Base-by-base conservation (phyloP, 1,284 basidiomycete species). In the Ceratobasidium sp. region DNA sequence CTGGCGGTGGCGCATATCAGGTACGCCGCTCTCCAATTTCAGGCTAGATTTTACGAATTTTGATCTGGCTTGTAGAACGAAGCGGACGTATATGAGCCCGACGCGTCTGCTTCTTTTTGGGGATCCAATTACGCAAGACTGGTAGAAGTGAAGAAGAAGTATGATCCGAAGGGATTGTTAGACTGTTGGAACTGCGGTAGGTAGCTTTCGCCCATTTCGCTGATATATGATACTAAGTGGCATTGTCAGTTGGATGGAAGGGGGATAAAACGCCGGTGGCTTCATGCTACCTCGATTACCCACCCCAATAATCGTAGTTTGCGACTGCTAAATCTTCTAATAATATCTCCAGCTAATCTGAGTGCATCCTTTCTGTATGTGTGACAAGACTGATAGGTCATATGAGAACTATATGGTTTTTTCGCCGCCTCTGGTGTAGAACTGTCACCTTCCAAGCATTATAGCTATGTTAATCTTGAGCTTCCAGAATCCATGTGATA, bases 111-210 rank as follows among this genome's bases (percentile, higher is more conserved):
- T 6, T 76, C 72, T 15, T 76, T 76, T 33, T 76, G 72, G 72
- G 72, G 72, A 15, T 66, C 72, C 4, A 76, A 76, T 46, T 76
- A 76, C 39, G 28, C 23, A 2, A 23, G 28, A 39, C 39, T 76
- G 33, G 40, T 55, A 12, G 60, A 12, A 20, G 20, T 66, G 4
- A 76, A 76, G 61, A 23, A 76, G 18, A 76, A 76, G 61, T 76
- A 55, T 26, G 72, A 76, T 61, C 72, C 72, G 23, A 23, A n/a
- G 20, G 26, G 44, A 15, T 56, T 76, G 23, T 60, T 76, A 33
- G 72, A 76, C 26, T 76, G 72, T 23, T 76, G 72, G 72, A 61
- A 76, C 56, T 76, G 72, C 53, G 72, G 72, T 76, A 42, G 12
- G 72, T 66, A 18, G 20, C 13, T 53, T 20, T 20, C 15, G 33